Conservation (phyloP, 2,329 filamentous ascomycete genomes). For the Huntiella moniliformis region DNA sequence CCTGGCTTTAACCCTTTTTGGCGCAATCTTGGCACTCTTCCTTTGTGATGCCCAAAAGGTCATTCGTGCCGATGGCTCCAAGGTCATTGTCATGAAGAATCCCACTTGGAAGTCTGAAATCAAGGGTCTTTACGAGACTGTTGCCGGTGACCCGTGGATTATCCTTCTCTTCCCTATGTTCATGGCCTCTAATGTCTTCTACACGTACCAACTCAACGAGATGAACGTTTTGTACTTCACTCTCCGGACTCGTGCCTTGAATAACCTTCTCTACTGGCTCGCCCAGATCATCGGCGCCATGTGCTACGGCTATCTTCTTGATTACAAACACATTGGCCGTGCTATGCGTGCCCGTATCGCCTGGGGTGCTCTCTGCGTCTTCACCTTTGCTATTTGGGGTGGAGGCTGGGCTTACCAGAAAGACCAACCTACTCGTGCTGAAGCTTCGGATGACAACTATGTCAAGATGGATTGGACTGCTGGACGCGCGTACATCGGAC, state of each 20-base stretch:
- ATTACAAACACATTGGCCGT: conserved; percentile 39
- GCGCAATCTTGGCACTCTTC: conserved; percentile 48
- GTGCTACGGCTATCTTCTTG: conserved; percentile 53
- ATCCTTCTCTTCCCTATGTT: conserved; percentile 45
- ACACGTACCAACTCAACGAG: conserved; percentile 36
- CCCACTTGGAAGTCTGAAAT: conserved; percentile 72
- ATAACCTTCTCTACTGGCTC: conserved; percentile 61
- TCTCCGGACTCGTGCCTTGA: conserved; percentile 41
- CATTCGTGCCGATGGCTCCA: conserved; percentile 56
- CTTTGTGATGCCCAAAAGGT: conserved; percentile 56
- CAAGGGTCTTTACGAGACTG: conserved; percentile 53
- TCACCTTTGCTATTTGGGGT: conserved; percentile 68
- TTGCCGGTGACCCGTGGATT: conserved; percentile 53
- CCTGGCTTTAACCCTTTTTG: conserved; percentile 60
- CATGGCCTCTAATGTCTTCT: conserved; percentile 36
- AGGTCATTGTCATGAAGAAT: conserved; percentile 77
- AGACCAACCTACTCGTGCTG: conserved; percentile 32
- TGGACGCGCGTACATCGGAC: conserved; percentile 45
- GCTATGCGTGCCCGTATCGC: conserved; percentile 47
- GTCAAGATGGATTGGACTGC: conserved; percentile 43
- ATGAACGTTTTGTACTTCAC: conserved; percentile 37
- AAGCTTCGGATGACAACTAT: conserved; percentile 16
- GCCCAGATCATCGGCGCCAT: conserved; percentile 62
- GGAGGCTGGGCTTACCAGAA: conserved; percentile 64
- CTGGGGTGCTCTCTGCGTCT: conserved; percentile 39